These are phyloP conservation scores for Thermoascus crustaceus DNA, from an alignment of 2,329 filamentous ascomycete genomes.

Conservation along the genomic window DNA sequence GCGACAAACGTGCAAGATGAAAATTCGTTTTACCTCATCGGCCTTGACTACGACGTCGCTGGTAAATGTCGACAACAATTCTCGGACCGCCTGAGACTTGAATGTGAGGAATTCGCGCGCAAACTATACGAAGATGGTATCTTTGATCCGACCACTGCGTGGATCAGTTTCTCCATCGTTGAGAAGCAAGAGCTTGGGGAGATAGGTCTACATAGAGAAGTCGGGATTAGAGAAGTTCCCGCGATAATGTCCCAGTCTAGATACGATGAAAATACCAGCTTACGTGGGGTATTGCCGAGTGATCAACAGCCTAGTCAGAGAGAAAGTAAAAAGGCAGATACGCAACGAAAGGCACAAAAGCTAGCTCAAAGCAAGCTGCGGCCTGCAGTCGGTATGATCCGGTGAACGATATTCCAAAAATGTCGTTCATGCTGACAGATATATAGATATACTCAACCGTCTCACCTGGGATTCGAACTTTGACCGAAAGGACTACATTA, in stretches of 20 bases:
- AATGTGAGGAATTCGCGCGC: neutral
- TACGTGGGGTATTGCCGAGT: too few relatives aligned
- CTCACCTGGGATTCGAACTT: constrained; percentile 44
- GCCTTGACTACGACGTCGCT: neutral
- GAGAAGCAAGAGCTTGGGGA: neutral
- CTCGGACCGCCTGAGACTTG: neutral
- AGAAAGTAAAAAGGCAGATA: neutral
- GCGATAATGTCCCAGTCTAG: neutral
- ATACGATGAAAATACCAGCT: neutral
- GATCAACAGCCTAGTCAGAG: neutral
- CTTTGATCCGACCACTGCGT: neutral
- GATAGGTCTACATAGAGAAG: neutral
- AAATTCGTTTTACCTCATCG: neutral
- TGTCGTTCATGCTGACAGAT: too few relatives aligned
- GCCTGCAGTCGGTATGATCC: constrained; percentile 9
- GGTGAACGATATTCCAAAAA: neutral
- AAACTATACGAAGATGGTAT: neutral
- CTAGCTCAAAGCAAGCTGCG: constrained; percentile 8
- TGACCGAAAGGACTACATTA: constrained; percentile 38
- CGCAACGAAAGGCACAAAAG: neutral
- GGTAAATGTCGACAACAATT: neutral
- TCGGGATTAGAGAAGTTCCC: neutral
- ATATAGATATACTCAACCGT: constrained; percentile 41
- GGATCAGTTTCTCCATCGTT: neutral
- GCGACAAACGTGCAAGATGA: neutral